Evolutionary conservation across 805 yeast species (phyloP).

Genomic region (Scheffersomyces ergatensis): DNA sequence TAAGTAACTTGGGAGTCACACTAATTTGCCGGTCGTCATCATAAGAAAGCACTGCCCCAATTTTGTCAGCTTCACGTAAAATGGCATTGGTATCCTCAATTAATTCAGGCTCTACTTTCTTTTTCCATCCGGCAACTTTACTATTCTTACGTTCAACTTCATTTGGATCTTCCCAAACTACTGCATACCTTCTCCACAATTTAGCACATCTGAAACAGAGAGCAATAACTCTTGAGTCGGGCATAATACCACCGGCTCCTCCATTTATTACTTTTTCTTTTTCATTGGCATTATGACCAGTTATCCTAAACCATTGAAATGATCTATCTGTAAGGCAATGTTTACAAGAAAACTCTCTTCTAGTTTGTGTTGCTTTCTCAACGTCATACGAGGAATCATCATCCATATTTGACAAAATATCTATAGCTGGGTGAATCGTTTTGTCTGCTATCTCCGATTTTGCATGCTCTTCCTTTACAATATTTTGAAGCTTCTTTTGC

Average conservation of each 20-base stretch:
- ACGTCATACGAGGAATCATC: conserved; percentile 74
- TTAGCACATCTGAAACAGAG: conserved; percentile 85
- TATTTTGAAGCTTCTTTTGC: conserved; percentile 52
- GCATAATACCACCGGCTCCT: conserved; percentile 8
- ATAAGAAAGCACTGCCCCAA: conserved; percentile 19
- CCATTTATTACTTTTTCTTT: conserved; percentile 15
- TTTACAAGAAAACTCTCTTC: conserved; percentile 58
- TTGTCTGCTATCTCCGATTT: conserved; percentile 4
- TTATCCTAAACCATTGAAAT: conserved; percentile 65
- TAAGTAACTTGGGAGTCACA: neutral
- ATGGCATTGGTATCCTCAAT: conserved; percentile 60
- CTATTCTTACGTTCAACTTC: conserved; percentile 55
- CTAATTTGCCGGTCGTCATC: conserved; percentile 6
- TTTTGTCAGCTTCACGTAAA: conserved; percentile 44
- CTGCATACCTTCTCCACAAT: conserved; percentile 88
- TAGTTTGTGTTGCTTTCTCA: conserved; percentile 41
- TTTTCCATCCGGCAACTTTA: conserved; percentile 53
- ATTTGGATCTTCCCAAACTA: conserved; percentile 77
- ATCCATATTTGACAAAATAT: conserved; percentile 56
- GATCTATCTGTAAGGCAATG: conserved; percentile 63
- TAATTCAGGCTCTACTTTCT: conserved; percentile 64
- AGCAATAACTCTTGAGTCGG: conserved; percentile 43
- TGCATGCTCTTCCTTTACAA: conserved; percentile 7
- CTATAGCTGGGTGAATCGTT: conserved; percentile 17
- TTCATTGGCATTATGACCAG: conserved; percentile 52